These are phyloP conservation scores for Blastobotrys ciferrii DNA, from an alignment of 1,139 yeast genomes.

Conservation along the genomic window DNA sequence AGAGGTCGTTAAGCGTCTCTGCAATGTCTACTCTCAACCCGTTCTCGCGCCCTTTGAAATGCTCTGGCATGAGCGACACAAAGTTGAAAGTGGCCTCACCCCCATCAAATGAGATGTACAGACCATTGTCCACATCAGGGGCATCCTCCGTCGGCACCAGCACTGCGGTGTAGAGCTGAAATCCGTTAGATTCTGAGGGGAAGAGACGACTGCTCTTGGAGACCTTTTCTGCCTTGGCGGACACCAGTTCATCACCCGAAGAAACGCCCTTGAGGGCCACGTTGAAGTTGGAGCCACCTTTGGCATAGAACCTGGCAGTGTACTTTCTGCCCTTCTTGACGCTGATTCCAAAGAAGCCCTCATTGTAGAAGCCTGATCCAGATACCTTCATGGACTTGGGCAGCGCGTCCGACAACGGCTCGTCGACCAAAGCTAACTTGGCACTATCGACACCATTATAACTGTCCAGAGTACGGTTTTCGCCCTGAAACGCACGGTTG, in stretches of 20 bases:
- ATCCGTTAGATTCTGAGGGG: constrained; percentile 9
- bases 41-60: constrained; percentile 13
- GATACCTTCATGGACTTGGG: constrained; percentile 7
- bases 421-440: constrained; percentile 1
- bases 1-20: constrained; percentile 6
- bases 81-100: constrained; percentile 11
- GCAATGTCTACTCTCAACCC: constrained; percentile 12
- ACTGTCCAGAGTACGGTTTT: constrained; percentile 7
- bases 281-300: constrained; percentile 12
- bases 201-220: constrained; percentile 6
- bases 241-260: constrained; percentile 1
- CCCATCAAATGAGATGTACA: constrained; percentile 10
- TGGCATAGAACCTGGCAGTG: constrained; percentile 13
- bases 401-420: constrained; percentile 4
- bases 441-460: constrained; percentile 11
- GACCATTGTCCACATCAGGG: constrained; percentile 4
- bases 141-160: constrained; percentile 6
- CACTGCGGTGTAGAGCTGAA: constrained; percentile 10
- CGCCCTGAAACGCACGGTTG: constrained; percentile 14
- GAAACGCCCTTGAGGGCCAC: constrained; percentile 9
- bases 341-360: constrained; percentile 12
- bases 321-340: constrained; percentile 13
- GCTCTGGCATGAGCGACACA: constrained; percentile 11
- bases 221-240: constrained; percentile 8
- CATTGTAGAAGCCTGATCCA: constrained; percentile 10